phyloP scores from a whole-genome alignment of 2,329 filamentous ascomycete species.

The Aspergillus tamarii region DNA sequence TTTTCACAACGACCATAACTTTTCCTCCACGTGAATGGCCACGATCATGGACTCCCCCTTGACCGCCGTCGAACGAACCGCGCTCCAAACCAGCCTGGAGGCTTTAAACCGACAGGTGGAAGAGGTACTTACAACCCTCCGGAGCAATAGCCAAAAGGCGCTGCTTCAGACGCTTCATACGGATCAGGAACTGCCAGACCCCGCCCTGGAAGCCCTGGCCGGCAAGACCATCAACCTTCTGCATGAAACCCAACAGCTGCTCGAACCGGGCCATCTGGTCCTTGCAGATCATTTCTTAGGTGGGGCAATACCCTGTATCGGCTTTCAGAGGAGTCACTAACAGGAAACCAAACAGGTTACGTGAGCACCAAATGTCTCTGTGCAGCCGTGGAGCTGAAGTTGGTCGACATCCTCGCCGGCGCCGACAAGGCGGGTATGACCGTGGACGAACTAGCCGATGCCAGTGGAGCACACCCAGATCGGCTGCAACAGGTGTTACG shows the following conservation, averaged over 20 bases:
- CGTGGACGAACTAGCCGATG: conserved; percentile 27
- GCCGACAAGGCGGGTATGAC: conserved; percentile 6
- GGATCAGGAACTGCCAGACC: background rate
- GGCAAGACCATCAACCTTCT: background rate
- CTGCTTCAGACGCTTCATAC: background rate
- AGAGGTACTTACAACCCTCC: background rate
- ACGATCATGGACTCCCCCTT: too few relatives aligned
- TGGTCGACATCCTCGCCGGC: too few relatives aligned
- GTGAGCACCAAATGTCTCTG: conserved; percentile 16
- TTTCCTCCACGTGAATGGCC: too few relatives aligned
- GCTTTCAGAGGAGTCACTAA: background rate
- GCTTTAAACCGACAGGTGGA: background rate
- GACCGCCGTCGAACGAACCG: too few relatives aligned
- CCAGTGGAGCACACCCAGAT: background rate
- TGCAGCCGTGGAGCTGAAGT: conserved; percentile 32
- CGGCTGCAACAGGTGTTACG: conserved; percentile 9
- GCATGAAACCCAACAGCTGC: conserved; percentile 12
- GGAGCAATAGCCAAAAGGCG: background rate
- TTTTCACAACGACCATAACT: too few relatives aligned
- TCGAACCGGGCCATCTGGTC: conserved; percentile 27
- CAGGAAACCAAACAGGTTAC: conserved; percentile 5
- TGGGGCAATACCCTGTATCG: conserved; percentile 1
- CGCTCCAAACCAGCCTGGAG: too few relatives aligned
- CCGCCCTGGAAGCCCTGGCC: background rate
- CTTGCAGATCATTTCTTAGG: conserved; percentile 34